Conservation (phyloP, 176 grass and related monocot species). For the Phoenix roebelenii region DNA sequence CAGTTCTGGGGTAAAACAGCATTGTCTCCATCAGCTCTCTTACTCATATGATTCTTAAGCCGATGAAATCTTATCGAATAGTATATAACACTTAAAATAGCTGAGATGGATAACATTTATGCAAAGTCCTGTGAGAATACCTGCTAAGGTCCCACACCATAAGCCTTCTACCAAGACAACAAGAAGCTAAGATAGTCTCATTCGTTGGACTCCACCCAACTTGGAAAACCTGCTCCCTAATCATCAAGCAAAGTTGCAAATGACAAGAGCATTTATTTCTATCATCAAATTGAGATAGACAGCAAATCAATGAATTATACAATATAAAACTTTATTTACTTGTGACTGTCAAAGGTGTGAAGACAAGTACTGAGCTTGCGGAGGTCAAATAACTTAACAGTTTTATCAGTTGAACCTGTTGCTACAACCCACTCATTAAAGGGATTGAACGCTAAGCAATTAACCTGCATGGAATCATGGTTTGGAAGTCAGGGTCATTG, state of each 20-base stretch:
- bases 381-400: slow-evolving; percentile 96
- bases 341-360: slow-evolving; percentile 86
- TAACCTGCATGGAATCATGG: slow-evolving; percentile 39
- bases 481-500: slow-evolving; percentile 9
- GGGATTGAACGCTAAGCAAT: slow-evolving; percentile 93
- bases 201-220: slow-evolving; percentile 99
- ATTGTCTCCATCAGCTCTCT: too few relatives aligned
- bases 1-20: too few relatives aligned
- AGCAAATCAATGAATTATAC: neutral
- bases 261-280: neutral
- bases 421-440: slow-evolving; percentile 99
- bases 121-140: slow-evolving; percentile 16
- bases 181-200: slow-evolving; percentile 95
- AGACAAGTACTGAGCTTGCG: slow-evolving; percentile 66
- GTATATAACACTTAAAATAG: too few relatives aligned
- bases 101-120: too few relatives aligned
- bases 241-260: slow-evolving; percentile 3
- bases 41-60: too few relatives aligned
- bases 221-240: slow-evolving; percentile 96
- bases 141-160: slow-evolving; percentile 99
- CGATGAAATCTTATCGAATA: too few relatives aligned
- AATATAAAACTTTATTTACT: slow-evolving; percentile 32
- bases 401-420: slow-evolving; percentile 94
- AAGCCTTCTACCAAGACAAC: slow-evolving; percentile 84
- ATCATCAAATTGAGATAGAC: neutral